Base-by-base conservation (phyloP, 176 grass and related monocot genomes). In the Oryza meridionalis region DNA sequence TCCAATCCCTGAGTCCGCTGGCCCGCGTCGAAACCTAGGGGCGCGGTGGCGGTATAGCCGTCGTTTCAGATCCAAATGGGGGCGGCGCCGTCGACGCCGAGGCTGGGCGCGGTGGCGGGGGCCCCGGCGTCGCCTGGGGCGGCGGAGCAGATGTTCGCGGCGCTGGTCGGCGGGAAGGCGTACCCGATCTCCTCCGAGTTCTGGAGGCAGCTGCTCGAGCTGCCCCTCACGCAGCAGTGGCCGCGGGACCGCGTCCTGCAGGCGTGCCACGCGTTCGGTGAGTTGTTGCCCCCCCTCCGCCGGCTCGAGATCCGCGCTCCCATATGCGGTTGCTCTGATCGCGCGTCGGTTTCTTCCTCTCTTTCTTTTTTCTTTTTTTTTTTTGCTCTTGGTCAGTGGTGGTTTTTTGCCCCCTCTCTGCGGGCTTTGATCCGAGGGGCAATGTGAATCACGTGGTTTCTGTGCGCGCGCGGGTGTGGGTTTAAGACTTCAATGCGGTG, bases 171-270 rank as follows among this genome's bases (percentile, higher is more conserved):
- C 33, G 78, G 38, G 29, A 86, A 43, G 83, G 72, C 96, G 24
- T 93, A 94, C 88, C 91, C 93, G 50, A 63, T 94, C 87, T 90
- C 91, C 66, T 96, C 93, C 46, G 96, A 96, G 85, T 96, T 99
- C 91, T 99, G 96, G 96, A 87, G 69, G 70, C 88, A 94, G 83
- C 93, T 96, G 79, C 93, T 99, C 35, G 87, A 96, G 88, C 88
- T 99, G 77, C 96, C 96, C 46, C 91, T 99, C 78, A 89, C 93
- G 66, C 90, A 84, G 73, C 91, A 94, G 82, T 99, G 96, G 93
- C 96, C 96, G 61, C 89, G 91, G 38, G 84, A 96, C 46, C 93
- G 93, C 44, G 96, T 99, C 45, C 91, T 99, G 85, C 88, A 96
- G 86, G 96, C 93, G 19, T 99, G 96, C 65, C 87, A 88, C 76